Conservation (phyloP, 2,329 filamentous ascomycete species). For the Fusarium miscanthi region DNA sequence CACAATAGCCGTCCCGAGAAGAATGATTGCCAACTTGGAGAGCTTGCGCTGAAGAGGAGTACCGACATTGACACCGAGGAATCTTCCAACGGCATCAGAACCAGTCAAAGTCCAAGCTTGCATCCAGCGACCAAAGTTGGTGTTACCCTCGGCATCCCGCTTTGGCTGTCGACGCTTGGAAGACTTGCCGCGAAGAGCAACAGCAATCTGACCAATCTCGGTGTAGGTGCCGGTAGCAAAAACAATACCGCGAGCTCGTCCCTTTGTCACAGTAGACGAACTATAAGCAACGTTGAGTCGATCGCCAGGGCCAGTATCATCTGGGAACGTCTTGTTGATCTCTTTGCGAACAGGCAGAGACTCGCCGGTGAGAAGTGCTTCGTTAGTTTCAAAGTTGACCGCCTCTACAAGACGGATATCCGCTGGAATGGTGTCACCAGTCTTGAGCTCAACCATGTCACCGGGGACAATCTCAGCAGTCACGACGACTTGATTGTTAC, state of each 20-base stretch:
- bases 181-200: constrained; percentile 53
- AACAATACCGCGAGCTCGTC: constrained; percentile 69
- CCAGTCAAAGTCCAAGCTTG: constrained; percentile 54
- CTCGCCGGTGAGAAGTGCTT: constrained; percentile 73
- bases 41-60: constrained; percentile 77
- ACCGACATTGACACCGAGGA: constrained; percentile 75
- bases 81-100: constrained; percentile 68
- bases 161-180: constrained; percentile 51
- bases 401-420: constrained; percentile 67
- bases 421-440: constrained; percentile 70
- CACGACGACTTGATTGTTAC: constrained; percentile 52
- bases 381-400: constrained; percentile 76
- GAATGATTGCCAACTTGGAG: constrained; percentile 72
- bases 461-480: constrained; percentile 65
- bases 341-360: constrained; percentile 70
- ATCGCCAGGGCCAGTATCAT: constrained; percentile 63
- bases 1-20: constrained; percentile 74
- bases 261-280: constrained; percentile 71
- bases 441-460: constrained; percentile 65
- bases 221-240: constrained; percentile 71
- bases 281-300: constrained; percentile 72
- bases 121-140: constrained; percentile 47
- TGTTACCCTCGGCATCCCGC: constrained; percentile 58
- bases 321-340: constrained; percentile 54
- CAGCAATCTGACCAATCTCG: constrained; percentile 71